Evolutionary conservation across 176 grass and related monocot species (phyloP), one percentile per base, ranked within the genome.

Genomic region (Zoysia pacifica): DNA sequence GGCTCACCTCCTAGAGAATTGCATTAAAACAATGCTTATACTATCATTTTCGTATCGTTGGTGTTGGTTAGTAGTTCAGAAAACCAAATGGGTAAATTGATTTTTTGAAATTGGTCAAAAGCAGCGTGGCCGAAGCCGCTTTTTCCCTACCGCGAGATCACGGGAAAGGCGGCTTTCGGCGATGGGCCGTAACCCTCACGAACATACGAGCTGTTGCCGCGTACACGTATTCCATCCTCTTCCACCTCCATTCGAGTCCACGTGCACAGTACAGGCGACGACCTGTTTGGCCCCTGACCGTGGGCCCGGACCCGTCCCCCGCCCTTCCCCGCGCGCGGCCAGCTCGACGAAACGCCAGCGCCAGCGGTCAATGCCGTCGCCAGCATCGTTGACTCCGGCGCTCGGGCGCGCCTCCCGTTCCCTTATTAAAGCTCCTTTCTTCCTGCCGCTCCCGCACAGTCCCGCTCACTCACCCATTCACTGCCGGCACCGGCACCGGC

Each of bases 271-370:
- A 11, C 16, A n/a, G 9, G 2, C 52, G 50, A n/a, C 11, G 11
- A 12, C 5, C 14, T 18, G 59, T 36, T 7, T 18, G 1, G 12
- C 51, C 61, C 2, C 86, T 83, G 74, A 28, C 72, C 2, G 41
- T 18, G 68, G 75, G 77, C n/a, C 65, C 47, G 50, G 2, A 5
- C 6, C 2, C 46, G 3, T 36, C 59, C 58, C 1, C 42, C n/a
- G 0, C 41, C 51, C 72, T 61, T 6, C 73, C 60, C 46, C 39
- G 69, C 43, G 9, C 68, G 59, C 50, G 37, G 36, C 80, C 83
- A 77, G 83, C 80, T 86, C 90, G 83, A 71, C 83, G 60, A 73
- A 86, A 89, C 64, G 83, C 75, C 65, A 11, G 62, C n/a, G 74
- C 74, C 38, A 9, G 18, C 16, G 9, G 68, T 66, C 67, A 73